Evolutionary conservation across 2,329 filamentous ascomycete genomes (phyloP).

Genomic region (Zarea fungicola): DNA sequence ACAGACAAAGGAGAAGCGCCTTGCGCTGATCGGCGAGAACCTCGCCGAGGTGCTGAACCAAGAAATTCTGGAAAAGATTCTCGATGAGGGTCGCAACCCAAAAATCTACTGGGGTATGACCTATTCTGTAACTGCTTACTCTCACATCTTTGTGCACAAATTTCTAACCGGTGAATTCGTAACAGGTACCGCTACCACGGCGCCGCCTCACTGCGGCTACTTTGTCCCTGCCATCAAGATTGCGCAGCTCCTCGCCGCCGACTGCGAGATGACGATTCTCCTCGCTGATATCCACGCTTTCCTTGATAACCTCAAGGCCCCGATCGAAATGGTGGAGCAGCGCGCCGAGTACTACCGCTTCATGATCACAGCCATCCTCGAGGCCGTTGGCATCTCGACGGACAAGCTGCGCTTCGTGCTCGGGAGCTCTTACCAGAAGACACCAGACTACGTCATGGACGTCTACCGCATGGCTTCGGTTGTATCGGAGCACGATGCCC

Average conservation of each 20-base stretch:
- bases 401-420: slow-evolving; percentile 78
- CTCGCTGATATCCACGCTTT: slow-evolving; percentile 73
- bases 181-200: slow-evolving; percentile 71
- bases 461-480: slow-evolving; percentile 69
- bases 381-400: slow-evolving; percentile 72
- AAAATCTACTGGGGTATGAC: slow-evolving; percentile 75
- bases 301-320: slow-evolving; percentile 79
- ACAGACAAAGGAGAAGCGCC: slow-evolving; percentile 52
- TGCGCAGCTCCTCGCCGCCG: slow-evolving; percentile 78
- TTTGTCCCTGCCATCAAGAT: slow-evolving; percentile 86
- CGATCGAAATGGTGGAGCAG: slow-evolving; percentile 78
- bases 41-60: slow-evolving; percentile 77
- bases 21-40: slow-evolving; percentile 74
- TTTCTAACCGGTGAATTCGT: slow-evolving; percentile 4
- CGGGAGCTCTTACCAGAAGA: slow-evolving; percentile 77
- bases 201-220: slow-evolving; percentile 85
- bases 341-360: slow-evolving; percentile 80
- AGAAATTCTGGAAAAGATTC: slow-evolving; percentile 72
- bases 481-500: slow-evolving; percentile 73
- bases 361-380: slow-evolving; percentile 68
- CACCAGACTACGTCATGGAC: slow-evolving; percentile 76
- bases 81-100: slow-evolving; percentile 64
- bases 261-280: slow-evolving; percentile 75
- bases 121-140: neutral
- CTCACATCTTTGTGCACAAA: neutral